These are phyloP conservation scores for Colletotrichum sp. DNA, from an alignment of 2,329 filamentous ascomycete species.

Conservation along the genomic window DNA sequence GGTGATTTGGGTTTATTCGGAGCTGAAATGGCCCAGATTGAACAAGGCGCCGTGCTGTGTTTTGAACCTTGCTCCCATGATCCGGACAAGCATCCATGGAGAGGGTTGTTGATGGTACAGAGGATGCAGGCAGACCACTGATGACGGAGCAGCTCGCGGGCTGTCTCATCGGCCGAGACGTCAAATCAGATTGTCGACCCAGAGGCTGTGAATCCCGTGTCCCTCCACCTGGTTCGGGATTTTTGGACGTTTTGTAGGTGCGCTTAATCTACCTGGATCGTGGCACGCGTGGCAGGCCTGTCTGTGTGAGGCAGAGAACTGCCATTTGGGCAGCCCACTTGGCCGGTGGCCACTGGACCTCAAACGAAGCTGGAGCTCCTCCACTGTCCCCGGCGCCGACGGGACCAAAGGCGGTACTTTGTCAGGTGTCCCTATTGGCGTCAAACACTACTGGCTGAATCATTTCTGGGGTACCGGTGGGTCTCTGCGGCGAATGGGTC, in stretches of 20 bases:
- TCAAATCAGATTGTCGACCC: neutral
- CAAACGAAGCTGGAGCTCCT: neutral
- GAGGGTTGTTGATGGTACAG: neutral
- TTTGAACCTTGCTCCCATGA: neutral
- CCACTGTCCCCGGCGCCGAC: neutral
- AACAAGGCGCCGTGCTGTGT: neutral
- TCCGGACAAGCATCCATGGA: neutral
- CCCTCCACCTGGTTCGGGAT: neutral
- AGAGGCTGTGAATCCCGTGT: neutral
- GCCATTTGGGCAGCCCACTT: neutral
- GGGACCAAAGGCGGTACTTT: neutral
- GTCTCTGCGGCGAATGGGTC: neutral
- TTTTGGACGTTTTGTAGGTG: neutral
- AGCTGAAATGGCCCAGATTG: neutral
- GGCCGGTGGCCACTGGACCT: neutral
- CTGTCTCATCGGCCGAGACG: neutral
- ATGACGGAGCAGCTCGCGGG: neutral
- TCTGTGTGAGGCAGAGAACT: neutral
- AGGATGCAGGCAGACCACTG: neutral
- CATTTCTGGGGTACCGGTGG: slow-evolving; percentile 4
- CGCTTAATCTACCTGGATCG: neutral
- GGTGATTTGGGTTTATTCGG: neutral
- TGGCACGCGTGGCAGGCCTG: neutral
- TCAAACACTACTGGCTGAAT: neutral
- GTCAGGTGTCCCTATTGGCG: neutral